These are phyloP conservation scores for Barnettozyma vustinii DNA, from an alignment of 805 yeast species.

Conservation along the genomic window DNA sequence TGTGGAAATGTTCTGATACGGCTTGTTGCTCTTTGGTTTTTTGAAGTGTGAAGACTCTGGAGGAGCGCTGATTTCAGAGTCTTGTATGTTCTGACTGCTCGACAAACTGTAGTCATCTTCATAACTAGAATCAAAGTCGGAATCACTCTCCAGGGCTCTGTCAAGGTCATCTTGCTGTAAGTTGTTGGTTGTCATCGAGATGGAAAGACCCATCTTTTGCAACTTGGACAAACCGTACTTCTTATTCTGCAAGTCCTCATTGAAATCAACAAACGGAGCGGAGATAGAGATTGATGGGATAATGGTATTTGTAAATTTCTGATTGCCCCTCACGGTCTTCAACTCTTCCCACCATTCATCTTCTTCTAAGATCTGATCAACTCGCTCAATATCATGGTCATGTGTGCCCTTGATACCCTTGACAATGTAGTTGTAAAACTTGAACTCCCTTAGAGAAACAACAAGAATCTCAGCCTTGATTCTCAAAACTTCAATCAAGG, in stretches of 20 bases:
- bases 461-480: conserved; percentile 81
- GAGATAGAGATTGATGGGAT: conserved; percentile 31
- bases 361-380: conserved; percentile 45
- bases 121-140: conserved; percentile 21
- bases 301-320: conserved; percentile 16
- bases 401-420: conserved; percentile 71
- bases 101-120: conserved; percentile 20
- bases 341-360: conserved; percentile 87
- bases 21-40: neutral
- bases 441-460: conserved; percentile 52
- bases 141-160: conserved; percentile 21
- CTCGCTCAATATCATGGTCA: conserved; percentile 34
- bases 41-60: neutral
- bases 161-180: conserved; percentile 31
- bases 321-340: conserved; percentile 46
- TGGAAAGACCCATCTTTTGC: conserved; percentile 72
- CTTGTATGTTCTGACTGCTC: neutral
- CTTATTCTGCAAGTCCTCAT: conserved; percentile 22
- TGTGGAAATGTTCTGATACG: neutral
- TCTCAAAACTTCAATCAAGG: conserved; percentile 68
- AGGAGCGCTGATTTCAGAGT: neutral
- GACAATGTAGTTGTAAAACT: conserved; percentile 69
- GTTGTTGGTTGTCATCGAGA: conserved; percentile 66
- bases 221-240: conserved; percentile 49
- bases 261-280: conserved; percentile 20